Base-by-base conservation (phyloP, 345 rosid genomes). In the Acer negundo region DNA sequence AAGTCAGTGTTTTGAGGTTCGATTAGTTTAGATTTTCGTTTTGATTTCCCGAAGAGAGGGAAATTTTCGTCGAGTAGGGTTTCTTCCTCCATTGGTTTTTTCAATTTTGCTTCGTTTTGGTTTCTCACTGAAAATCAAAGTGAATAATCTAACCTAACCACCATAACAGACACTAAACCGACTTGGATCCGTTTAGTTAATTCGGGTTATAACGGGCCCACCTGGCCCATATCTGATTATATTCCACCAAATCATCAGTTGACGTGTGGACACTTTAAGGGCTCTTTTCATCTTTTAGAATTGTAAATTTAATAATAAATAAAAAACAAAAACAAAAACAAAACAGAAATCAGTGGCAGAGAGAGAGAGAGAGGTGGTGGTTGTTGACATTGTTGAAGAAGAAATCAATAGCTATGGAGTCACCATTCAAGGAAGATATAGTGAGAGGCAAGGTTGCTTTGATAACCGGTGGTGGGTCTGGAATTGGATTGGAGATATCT, bases 381-480 rank as follows among this genome's bases (percentile, higher is more conserved):
- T 19, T 10, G 24, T 38, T n/a, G n/a, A n/a, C n/a, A n/a, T n/a
- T 17, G 70, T 65, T n/a, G 28, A 10, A 8, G 15, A 7, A 42
- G 10, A 35, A 35, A 35, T 46, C 13, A 64, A 20, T 67, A 20
- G n/a, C 2, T 53, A 89, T 85, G 94, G 91, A 87, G 75, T 93
- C 97, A 44, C 93, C 97, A 13, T 93, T 91, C 88, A 91, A 84
- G 73, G 83, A 77, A 20, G 87, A 85, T 79, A 67, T 85, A 7
- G 66, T 91, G 66, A 83, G 81, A 75, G 97, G 94, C 3, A 84
- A 88, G 63, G 92, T 91, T 11, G 93, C 85, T 62, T 84, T 91
- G 79, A 79, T 93, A 51, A 93, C 97, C 40, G 97, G 97, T n/a
- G 97, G 95, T 12, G 95, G 95, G 13, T 93, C 97, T 2, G 97